Conservation (phyloP, 306 rosid genomes). For the Prunus kanzakura region DNA sequence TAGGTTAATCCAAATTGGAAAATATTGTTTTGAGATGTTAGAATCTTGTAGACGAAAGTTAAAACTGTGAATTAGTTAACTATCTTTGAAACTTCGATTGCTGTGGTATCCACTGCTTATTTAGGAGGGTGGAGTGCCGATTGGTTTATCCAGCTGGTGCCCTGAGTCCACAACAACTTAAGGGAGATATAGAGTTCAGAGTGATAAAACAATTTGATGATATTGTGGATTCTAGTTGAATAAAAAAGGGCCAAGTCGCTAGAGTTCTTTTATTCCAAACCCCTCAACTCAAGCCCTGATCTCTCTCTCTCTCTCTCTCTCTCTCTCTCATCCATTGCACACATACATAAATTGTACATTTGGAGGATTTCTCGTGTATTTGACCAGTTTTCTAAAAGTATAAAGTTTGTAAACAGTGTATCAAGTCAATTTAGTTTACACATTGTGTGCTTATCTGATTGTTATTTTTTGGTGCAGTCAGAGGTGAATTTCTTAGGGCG, state of each 20-base stretch:
- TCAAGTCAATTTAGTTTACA: background rate
- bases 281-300: background rate
- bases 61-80: background rate
- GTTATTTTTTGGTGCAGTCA: conserved; percentile 58
- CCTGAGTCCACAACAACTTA: background rate
- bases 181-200: background rate
- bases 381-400: background rate
- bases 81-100: background rate
- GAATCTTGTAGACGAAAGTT: background rate
- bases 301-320: background rate
- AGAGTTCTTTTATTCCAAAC: background rate
- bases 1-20: background rate
- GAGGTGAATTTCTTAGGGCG: conserved; percentile 86
- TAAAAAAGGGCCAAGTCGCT: background rate
- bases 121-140: background rate
- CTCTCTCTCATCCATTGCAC: background rate
- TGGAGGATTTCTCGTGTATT: background rate
- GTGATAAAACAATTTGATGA: background rate
- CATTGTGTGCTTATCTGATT: conserved; percentile 5
- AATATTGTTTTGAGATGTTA: background rate
- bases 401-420: background rate
- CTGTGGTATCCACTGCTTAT: background rate
- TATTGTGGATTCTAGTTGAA: background rate
- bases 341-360: background rate
- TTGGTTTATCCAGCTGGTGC: conserved; percentile 6